Conservation (phyloP, 129 eudicot genomes). For the Glebionis coronaria region DNA sequence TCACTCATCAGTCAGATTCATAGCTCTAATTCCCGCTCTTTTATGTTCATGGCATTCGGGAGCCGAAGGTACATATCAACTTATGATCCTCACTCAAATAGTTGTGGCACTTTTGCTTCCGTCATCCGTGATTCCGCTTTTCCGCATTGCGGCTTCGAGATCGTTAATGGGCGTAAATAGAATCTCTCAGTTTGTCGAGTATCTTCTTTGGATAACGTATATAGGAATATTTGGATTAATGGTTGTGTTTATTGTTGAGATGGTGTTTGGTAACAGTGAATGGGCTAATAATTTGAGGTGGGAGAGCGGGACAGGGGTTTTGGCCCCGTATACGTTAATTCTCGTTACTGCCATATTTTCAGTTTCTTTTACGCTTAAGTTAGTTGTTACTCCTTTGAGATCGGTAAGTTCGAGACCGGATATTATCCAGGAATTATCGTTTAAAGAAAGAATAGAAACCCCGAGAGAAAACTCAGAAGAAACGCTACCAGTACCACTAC, state of each 20-base stretch:
- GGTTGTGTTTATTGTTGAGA: slow-evolving; percentile 66
- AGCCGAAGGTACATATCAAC: slow-evolving; percentile 88
- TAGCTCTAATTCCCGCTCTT: slow-evolving; percentile 71
- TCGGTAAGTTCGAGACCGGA: slow-evolving; percentile 43
- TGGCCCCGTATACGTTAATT: slow-evolving; percentile 45
- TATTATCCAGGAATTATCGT: slow-evolving; percentile 22
- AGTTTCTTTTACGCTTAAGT: slow-evolving; percentile 60
- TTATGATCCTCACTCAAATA: slow-evolving; percentile 68
- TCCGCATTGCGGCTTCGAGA: slow-evolving; percentile 73
- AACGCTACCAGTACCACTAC: background rate
- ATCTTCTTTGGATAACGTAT: slow-evolving; percentile 44
- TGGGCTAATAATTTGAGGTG: slow-evolving; percentile 82
- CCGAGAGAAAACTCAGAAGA: slow-evolving; percentile 32
- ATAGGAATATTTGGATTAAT: slow-evolving; percentile 66
- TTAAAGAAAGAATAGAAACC: slow-evolving; percentile 29
- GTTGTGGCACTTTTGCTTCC: slow-evolving; percentile 82
- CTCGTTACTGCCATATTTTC: slow-evolving; percentile 48
- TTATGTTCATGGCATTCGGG: slow-evolving; percentile 65
- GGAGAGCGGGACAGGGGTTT: slow-evolving; percentile 47
- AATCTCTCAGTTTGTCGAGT: slow-evolving; percentile 59
- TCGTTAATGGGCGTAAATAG: slow-evolving; percentile 71
- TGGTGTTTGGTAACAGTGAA: slow-evolving; percentile 77
- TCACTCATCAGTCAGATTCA: slow-evolving; percentile 64
- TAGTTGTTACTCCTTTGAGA: slow-evolving; percentile 75
- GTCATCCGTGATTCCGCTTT: slow-evolving; percentile 84